A percentile compares a stretch with the other conserved stretches of the same genome.
These are phyloP conservation scores for Parastagonospora avenae DNA, from an alignment of 2,329 filamentous ascomycete genomes.

Conservation along the genomic window DNA sequence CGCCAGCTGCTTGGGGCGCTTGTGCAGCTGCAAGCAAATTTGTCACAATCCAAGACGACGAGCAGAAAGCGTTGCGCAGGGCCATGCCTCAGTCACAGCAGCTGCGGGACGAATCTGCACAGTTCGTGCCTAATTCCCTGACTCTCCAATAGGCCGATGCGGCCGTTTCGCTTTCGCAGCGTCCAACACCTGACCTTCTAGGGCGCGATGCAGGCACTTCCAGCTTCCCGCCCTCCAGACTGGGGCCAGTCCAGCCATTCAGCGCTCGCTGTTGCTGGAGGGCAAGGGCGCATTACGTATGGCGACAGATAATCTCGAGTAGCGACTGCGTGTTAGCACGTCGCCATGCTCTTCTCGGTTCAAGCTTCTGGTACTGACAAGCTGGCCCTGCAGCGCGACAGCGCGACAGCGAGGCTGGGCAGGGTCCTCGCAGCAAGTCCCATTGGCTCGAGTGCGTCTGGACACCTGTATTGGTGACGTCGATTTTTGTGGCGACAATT, in stretches of 20 bases:
- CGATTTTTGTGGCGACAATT: slow-evolving; percentile 16
- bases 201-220: slow-evolving; percentile 28
- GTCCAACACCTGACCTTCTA: slow-evolving; percentile 34
- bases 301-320: slow-evolving; percentile 18
- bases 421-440: slow-evolving; percentile 1
- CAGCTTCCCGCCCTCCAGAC: slow-evolving; percentile 21
- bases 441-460: background rate
- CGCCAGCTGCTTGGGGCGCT: background rate
- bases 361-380: slow-evolving; percentile 8
- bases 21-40: background rate
- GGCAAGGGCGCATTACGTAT: slow-evolving; percentile 28
- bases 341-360: slow-evolving; percentile 7
- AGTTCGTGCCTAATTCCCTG: slow-evolving; percentile 29
- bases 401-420: slow-evolving; percentile 14
- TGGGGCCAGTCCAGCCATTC: slow-evolving; percentile 24
- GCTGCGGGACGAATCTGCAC: background rate
- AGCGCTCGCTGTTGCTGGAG: slow-evolving; percentile 16
- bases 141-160: slow-evolving; percentile 25
- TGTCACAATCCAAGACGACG: background rate
- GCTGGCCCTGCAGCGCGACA: slow-evolving; percentile 10
- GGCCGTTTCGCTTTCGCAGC: slow-evolving; percentile 18
- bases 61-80: background rate
- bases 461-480: slow-evolving; percentile 15
- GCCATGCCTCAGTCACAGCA: background rate
- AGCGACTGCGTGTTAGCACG: background rate